Percentiles rank a stretch among this genome's conserved stretches.
phyloP scores from a whole-genome alignment of 345 rosid species.

The Corchorus capsularis region DNA sequence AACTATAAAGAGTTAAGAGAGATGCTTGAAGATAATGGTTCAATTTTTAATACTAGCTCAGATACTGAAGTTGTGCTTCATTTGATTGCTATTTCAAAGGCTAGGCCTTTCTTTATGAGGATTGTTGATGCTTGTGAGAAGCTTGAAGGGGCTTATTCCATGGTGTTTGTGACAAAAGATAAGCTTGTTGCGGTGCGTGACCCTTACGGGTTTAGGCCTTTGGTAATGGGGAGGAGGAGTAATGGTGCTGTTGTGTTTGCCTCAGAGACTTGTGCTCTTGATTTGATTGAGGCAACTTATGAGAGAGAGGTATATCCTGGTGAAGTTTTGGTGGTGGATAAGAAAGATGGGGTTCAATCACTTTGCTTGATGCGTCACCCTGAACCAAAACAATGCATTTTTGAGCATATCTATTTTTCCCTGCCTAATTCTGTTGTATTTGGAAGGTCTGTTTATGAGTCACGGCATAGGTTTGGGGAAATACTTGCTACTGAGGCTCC shows the following conservation, averaged over 20 bases:
- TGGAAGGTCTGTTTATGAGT: conserved; percentile 86
- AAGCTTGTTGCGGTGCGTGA: conserved; percentile 95
- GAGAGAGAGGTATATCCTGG: conserved; percentile 95
- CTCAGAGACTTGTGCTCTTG: conserved; percentile 96
- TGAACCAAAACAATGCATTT: conserved; percentile 87
- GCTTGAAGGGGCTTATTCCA: conserved; percentile 86
- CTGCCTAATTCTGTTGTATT: conserved; percentile 85
- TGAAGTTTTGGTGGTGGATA: conserved; percentile 84
- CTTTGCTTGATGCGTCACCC: conserved; percentile 70
- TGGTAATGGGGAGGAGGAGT: conserved; percentile 96
- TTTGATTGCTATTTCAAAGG: conserved; percentile 88
- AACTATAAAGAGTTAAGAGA: conserved; percentile 70
- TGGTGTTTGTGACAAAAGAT: conserved; percentile 94
- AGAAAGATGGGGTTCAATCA: conserved; percentile 73
- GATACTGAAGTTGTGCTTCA: conserved; percentile 99
- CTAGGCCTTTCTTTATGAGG: conserved; percentile 82
- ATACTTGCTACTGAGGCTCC: conserved; percentile 79
- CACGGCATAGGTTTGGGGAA: conserved; percentile 71
- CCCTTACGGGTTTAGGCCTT: conserved; percentile 84
- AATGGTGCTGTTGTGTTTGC: conserved; percentile 93
- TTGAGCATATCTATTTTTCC: conserved; percentile 90
- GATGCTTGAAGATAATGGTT: conserved; percentile 79
- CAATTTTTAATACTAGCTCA: conserved; percentile 88
- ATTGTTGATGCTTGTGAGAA: conserved; percentile 94
- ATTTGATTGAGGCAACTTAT: conserved; percentile 90